Percentiles rank a stretch among this genome's conserved stretches.
These are phyloP conservation scores for Physaria fendleri DNA, from an alignment of 345 rosid genomes.

Conservation along the genomic window DNA sequence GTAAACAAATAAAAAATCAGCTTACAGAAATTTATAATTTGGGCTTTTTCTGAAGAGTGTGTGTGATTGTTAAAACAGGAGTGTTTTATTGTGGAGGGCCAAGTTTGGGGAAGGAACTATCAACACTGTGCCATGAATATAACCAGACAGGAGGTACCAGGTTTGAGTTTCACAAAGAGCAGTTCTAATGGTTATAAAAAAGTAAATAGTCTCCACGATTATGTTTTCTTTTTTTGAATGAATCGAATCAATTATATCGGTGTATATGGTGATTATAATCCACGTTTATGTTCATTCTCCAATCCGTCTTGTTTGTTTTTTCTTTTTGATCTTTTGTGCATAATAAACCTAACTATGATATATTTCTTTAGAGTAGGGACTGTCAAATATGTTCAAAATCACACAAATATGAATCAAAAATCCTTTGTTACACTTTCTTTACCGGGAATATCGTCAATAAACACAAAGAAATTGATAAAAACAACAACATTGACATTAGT, in stretches of 20 bases:
- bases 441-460: no score
- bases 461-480: neutral
- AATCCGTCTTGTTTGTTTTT: no score
- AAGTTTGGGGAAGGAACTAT: slow-evolving; percentile 27
- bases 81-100: slow-evolving; percentile 31
- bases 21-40: neutral
- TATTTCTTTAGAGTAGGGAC: neutral
- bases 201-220: neutral
- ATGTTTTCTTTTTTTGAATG: neutral
- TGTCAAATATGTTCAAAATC: neutral
- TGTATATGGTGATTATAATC: slow-evolving; percentile 1
- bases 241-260: neutral
- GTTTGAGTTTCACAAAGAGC: slow-evolving; percentile 33
- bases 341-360: neutral
- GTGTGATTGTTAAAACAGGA: slow-evolving; percentile 7
- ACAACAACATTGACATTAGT: neutral
- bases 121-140: slow-evolving; percentile 23
- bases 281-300: no score
- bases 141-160: slow-evolving; percentile 24
- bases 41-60: neutral
- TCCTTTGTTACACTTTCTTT: no score
- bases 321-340: neutral
- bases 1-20: neutral
- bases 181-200: slow-evolving; percentile 4
- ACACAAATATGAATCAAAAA: no score